These are phyloP conservation scores for Solanum pimpinellifolium DNA, from an alignment of 257 asterid species.

Conservation along the genomic window DNA sequence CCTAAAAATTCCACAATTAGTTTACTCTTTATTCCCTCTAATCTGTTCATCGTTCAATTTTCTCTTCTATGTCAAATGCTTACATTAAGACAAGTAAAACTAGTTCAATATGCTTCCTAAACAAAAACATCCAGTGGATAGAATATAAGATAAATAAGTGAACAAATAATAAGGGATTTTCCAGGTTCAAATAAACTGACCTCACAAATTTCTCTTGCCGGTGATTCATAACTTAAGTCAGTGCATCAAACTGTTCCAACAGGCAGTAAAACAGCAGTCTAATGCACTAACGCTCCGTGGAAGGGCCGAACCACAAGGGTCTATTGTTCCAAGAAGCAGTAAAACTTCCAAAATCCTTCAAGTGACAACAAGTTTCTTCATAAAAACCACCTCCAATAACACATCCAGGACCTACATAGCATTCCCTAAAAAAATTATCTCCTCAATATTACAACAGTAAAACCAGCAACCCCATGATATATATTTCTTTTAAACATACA, in stretches of 20 bases:
- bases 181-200: slow-evolving; percentile 27
- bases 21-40: not conserved
- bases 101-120: not conserved
- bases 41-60: not conserved
- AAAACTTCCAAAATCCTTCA: slow-evolving; percentile 2
- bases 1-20: not conserved
- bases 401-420: slow-evolving; percentile 2
- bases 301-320: not conserved
- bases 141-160: not conserved
- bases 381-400: slow-evolving; percentile 2
- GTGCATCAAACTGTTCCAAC: slow-evolving; percentile 7
- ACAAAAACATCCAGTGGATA: not conserved
- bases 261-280: not conserved
- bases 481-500: not conserved
- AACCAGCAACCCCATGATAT: not conserved
- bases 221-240: slow-evolving; percentile 47
- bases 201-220: slow-evolving; percentile 66
- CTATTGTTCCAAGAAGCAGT: not conserved
- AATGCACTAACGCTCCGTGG: not conserved
- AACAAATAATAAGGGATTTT: not conserved
- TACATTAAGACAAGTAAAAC: not conserved
- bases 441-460: not conserved
- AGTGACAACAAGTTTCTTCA: not conserved
- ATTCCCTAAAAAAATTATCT: slow-evolving; percentile 7
- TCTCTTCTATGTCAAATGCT: not conserved